Base-by-base conservation (phyloP, 176 grass and related monocot species). In the Otatea glauca region DNA sequence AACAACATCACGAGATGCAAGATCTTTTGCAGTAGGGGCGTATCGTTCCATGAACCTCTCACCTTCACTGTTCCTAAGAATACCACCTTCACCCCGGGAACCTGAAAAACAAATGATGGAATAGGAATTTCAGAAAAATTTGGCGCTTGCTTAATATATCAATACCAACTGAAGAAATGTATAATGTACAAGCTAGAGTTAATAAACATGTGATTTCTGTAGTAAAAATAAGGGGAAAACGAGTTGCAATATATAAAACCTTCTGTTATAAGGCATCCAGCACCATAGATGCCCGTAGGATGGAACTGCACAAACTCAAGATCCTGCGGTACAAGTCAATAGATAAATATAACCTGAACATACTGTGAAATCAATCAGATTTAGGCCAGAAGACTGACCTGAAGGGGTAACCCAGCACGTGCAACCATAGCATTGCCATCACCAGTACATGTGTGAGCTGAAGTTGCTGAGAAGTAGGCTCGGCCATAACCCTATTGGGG, bases 361-460 rank as follows among this genome's bases (percentile, higher is more conserved):
- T 60, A 72, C 64, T 66, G 50, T 35, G 20, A 20, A 59, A 38
- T 23, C 73, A 73, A 12, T 25, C 10, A 80, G 18, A 15, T 29
- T 63, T 75, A 71, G 43, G 74, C 53, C 10, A 72, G 24, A 59
- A 51, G 21, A 91, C 81, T 81, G n/a, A 88, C 96, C 80, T 99
- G 88, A 27, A 99, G 96, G 43, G 93, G 85, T 84, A 99, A 88
- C 58, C 96, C 96, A 92, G 96, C 96, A 89, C 96, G 96, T 76
- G 96, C 91, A 20, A 90, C 96, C 91, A 99, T 99, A 73, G 88
- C 96, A 84, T 99, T 99, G 70, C 96, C 96, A 92, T 99, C 96
- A 86, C 96, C 96, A 83, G 96, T 99, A 86, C 96, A 99, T 45
- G 96, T 99, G 78, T 99, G 96, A 98, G 93, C 96, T 82, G 96